Base-by-base conservation (phyloP, 2,329 filamentous ascomycete genomes). In the Fusarium nelsonii region DNA sequence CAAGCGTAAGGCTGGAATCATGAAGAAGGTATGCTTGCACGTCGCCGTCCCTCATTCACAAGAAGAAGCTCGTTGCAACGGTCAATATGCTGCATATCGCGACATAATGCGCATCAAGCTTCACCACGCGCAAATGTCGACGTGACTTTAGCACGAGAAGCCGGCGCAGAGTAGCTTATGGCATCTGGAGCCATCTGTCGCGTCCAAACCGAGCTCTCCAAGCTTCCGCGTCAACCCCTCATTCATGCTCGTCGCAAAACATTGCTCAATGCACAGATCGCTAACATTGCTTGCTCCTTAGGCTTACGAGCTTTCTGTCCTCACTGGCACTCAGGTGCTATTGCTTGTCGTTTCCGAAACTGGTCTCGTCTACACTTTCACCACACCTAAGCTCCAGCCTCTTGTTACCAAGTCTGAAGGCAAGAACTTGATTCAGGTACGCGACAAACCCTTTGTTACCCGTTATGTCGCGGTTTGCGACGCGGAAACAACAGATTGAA, bases 1-100 rank as follows among this genome's bases (percentile, higher is more conserved):
- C 75, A 99, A 99, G 90, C 93, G 96, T 81, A 99, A 99, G 87
- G 96, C 96, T 58, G 96, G 96, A 76, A 98, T 99, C 82, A 98
- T 99, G 96, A 98, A 99, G 88, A 98, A 98, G 94, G 96, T 97
- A 80, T 74, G 90, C 86, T 48, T 34, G 36, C 43, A 53, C 23
- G 23, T 49, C 16, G 14, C 14, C 33, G 45, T 34, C 28, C 26
- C 16, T 39, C 39, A 52, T 20, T 5, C 34, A 15, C 55, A 56
- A 55, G 45, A 51, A 49, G 48, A 58, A 39, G 44, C 34, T 39
- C 43, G 37, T 45, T 39, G 40, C 20, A 43, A 40, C 34, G 28
- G 51, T 41, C n/a, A 51, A 37, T 18, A 62, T 43, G 18, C 20
- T 44, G 18, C 4, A 32, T 23, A 39, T 44, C 11, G 32, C 30